Conservation (phyloP, 768 basidiomycete species). For the Pilatotrama ljubarskyi region DNA sequence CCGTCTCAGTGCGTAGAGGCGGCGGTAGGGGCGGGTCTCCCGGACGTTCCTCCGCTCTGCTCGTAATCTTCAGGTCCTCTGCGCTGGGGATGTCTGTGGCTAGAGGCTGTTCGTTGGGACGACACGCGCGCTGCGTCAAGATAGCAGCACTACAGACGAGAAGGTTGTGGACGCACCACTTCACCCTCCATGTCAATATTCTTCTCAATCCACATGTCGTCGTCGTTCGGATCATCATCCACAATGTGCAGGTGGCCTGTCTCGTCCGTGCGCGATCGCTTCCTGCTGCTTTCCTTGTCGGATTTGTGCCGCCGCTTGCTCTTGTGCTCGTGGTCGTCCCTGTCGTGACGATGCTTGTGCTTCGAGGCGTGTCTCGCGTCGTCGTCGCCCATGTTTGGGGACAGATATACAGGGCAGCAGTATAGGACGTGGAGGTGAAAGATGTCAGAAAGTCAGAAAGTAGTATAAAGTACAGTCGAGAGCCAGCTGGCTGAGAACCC, state of each 20-base stretch:
- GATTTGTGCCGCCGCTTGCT: constrained; percentile 58
- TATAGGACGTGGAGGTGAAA: neutral
- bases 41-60: constrained; percentile 50
- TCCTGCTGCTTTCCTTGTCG: constrained; percentile 40
- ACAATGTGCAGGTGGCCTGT: constrained; percentile 47
- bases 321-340: constrained; percentile 43
- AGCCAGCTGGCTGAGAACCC: neutral
- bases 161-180: constrained; percentile 48
- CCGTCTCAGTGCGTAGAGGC: constrained; percentile 44
- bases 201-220: constrained; percentile 87
- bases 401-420: neutral
- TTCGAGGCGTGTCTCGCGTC: constrained; percentile 30
- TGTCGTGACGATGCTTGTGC: constrained; percentile 38
- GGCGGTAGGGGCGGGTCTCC: constrained; percentile 51
- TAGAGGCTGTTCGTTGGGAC: constrained; percentile 45
- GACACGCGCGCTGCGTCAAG: neutral
- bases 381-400: constrained; percentile 22
- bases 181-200: constrained; percentile 80
- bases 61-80: constrained; percentile 67
- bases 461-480: neutral
- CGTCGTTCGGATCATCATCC: constrained; percentile 75
- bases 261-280: constrained; percentile 37
- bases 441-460: neutral
- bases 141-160: neutral
- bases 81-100: constrained; percentile 77